phyloP scores from a whole-genome alignment of 768 basidiomycete species.

The Neoboletus magnificus region DNA sequence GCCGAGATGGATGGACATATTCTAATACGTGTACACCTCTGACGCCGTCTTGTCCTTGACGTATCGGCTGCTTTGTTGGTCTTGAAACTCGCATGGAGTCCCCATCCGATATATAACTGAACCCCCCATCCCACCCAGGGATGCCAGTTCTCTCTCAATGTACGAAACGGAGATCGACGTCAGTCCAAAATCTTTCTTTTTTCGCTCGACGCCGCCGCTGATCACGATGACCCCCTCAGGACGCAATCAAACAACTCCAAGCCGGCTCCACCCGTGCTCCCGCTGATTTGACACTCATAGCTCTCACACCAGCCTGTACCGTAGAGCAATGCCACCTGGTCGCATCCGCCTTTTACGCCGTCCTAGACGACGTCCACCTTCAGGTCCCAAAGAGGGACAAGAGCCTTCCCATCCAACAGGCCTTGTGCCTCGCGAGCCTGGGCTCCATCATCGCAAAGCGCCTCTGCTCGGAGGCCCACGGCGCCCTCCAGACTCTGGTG shows the following conservation, averaged over 20 bases:
- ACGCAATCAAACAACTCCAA: slow-evolving; percentile 18
- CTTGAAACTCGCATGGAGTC: no score
- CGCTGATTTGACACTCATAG: slow-evolving; percentile 16
- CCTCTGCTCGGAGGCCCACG: neutral
- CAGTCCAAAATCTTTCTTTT: neutral
- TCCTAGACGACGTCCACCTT: slow-evolving; percentile 19
- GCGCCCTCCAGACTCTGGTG: slow-evolving; percentile 4
- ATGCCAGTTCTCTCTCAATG: slow-evolving; percentile 8
- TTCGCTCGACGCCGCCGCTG: neutral
- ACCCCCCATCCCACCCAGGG: neutral
- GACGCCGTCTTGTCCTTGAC: neutral
- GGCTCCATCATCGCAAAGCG: slow-evolving; percentile 13
- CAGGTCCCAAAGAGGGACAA: slow-evolving; percentile 10
- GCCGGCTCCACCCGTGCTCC: slow-evolving; percentile 22
- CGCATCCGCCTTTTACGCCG: slow-evolving; percentile 17
- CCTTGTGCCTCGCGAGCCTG: slow-evolving; percentile 16
- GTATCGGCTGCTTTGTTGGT: neutral
- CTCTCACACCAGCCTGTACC: slow-evolving; percentile 18
- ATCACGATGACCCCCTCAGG: slow-evolving; percentile 6
- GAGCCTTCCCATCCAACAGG: slow-evolving; percentile 20
- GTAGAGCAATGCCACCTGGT: slow-evolving; percentile 17
- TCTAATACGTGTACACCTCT: slow-evolving; percentile 3
- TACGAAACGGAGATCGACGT: slow-evolving; percentile 19
- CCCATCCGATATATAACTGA: slow-evolving; percentile 1
- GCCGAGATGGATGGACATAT: slow-evolving; percentile 67